Percentiles rank a stretch among this genome's conserved stretches.
These are phyloP conservation scores for Bauhinia variegata DNA, from an alignment of 306 rosid species.

Conservation along the genomic window DNA sequence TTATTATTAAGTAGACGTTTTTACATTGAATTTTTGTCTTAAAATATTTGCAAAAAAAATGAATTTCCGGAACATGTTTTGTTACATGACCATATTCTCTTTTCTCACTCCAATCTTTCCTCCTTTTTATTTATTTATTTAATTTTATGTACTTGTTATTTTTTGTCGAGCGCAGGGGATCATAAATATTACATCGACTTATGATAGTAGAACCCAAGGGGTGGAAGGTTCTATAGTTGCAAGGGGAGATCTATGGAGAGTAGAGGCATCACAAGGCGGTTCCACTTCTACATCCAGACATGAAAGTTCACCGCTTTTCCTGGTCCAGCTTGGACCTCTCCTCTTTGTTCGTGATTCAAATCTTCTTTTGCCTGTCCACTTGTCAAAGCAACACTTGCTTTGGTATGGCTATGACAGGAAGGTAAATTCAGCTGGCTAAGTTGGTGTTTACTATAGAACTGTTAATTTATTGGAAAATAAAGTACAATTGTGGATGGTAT, in stretches of 20 bases:
- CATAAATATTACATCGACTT: conserved; percentile 74
- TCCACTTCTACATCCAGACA: conserved; percentile 77
- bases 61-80: too few species aligned
- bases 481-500: not conserved
- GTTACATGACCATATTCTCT: too few species aligned
- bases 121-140: conserved; percentile 23
- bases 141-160: conserved; percentile 26
- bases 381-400: conserved; percentile 93
- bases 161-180: conserved; percentile 60
- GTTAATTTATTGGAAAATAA: not conserved
- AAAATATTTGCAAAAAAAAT: too few species aligned
- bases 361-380: conserved; percentile 90
- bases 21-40: conserved; percentile 1
- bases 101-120: not conserved
- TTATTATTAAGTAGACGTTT: not conserved
- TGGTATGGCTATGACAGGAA: conserved; percentile 99
- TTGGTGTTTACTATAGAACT: conserved; percentile 6
- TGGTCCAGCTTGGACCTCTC: conserved; percentile 94
- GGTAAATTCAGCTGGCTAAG: conserved; percentile 53
- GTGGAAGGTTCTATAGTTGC: conserved; percentile 86
- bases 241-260: conserved; percentile 96
- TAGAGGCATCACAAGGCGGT: conserved; percentile 86
- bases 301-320: conserved; percentile 79
- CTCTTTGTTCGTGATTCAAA: conserved; percentile 92
- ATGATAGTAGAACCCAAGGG: conserved; percentile 84